A percentile compares a stretch with the other conserved stretches of the same genome.
These are phyloP conservation scores for Penicillium silybi DNA, from an alignment of 495 filamentous ascomycete species.

Conservation along the genomic window DNA sequence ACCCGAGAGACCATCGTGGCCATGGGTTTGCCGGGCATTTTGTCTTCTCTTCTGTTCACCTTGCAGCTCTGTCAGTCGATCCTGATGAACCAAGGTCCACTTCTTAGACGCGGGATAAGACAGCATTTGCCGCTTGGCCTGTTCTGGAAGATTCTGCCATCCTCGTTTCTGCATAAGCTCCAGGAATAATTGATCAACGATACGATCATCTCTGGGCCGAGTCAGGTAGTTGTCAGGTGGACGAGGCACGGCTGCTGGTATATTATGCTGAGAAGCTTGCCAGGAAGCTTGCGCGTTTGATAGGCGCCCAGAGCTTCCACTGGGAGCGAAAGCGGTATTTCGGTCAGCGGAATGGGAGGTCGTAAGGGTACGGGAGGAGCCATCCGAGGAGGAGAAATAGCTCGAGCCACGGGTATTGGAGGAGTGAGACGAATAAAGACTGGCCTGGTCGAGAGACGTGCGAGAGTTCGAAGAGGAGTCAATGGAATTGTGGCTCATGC, in stretches of 20 bases:
- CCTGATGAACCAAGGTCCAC: constrained; percentile 95
- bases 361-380: constrained; percentile 58
- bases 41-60: constrained; percentile 84
- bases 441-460: constrained; percentile 65
- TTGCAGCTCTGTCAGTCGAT: constrained; percentile 88
- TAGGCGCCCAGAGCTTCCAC: constrained; percentile 26
- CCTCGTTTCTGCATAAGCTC: constrained; percentile 95
- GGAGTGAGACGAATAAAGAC: constrained; percentile 58
- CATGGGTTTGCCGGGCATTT: constrained; percentile 61
- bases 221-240: constrained; percentile 54
- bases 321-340: constrained; percentile 22
- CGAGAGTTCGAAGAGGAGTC: constrained; percentile 68
- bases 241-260: constrained; percentile 43
- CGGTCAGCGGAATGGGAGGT: constrained; percentile 43
- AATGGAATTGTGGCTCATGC: constrained; percentile 61
- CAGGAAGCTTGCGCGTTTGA: constrained; percentile 31
- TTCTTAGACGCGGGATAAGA: constrained; percentile 92
- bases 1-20: constrained; percentile 58
- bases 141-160: constrained; percentile 95
- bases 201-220: constrained; percentile 73
- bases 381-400: constrained; percentile 57
- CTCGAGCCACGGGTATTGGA: constrained; percentile 60
- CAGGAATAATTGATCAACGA: constrained; percentile 90
- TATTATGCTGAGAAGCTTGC: constrained; percentile 38
- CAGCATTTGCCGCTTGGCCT: constrained; percentile 90